These are phyloP conservation scores for Zelopaecilomyces penicillatus DNA, from an alignment of 2,329 filamentous ascomycete genomes.

Conservation along the genomic window DNA sequence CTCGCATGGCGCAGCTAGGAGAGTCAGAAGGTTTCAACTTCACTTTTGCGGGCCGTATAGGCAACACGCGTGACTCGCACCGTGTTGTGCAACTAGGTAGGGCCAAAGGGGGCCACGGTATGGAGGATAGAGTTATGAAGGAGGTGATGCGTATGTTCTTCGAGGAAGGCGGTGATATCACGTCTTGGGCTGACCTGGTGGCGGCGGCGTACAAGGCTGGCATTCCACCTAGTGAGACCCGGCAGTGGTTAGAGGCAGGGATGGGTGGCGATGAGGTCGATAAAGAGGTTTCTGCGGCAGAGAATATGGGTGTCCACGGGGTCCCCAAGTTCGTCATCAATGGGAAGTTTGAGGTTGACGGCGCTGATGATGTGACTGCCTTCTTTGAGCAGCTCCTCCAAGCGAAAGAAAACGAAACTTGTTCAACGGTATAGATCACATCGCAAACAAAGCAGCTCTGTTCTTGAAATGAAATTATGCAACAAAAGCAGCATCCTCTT, in stretches of 20 bases:
- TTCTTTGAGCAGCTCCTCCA: slow-evolving; percentile 60
- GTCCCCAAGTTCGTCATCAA: slow-evolving; percentile 73
- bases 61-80: slow-evolving; percentile 73
- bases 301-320: slow-evolving; percentile 46
- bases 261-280: slow-evolving; percentile 51
- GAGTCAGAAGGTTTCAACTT: slow-evolving; percentile 63
- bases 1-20: slow-evolving; percentile 50
- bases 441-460: no score
- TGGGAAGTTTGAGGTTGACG: slow-evolving; percentile 55
- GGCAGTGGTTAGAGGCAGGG: slow-evolving; percentile 44
- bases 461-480: no score
- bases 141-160: slow-evolving; percentile 60
- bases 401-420: slow-evolving; percentile 24
- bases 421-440: no score
- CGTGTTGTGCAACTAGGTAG: slow-evolving; percentile 63
- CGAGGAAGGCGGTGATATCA: slow-evolving; percentile 56
- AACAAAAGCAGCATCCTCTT: no score
- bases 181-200: slow-evolving; percentile 42
- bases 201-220: slow-evolving; percentile 46
- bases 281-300: slow-evolving; percentile 43
- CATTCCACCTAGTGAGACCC: slow-evolving; percentile 42
- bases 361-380: slow-evolving; percentile 60
- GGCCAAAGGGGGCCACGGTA: slow-evolving; percentile 26
- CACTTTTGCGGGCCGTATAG: slow-evolving; percentile 60
- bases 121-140: slow-evolving; percentile 53